Base-by-base conservation (phyloP, 768 basidiomycete species). In the Coprinopsis marcescibilis region DNA sequence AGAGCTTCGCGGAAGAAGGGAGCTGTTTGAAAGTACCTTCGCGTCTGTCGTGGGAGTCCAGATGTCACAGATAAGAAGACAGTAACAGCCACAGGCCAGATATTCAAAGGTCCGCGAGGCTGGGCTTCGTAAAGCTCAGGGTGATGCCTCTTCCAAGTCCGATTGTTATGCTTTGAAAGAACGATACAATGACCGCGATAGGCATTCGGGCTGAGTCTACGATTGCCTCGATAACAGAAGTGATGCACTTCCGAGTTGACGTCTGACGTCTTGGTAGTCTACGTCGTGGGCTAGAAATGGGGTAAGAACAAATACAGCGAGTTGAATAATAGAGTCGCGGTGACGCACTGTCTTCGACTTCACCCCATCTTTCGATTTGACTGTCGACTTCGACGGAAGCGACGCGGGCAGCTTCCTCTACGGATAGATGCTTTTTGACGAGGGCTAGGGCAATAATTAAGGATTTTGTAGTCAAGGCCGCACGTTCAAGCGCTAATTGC, bases 331-430 rank as follows among this genome's bases (percentile, higher is more conserved):
- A 14, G 23, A n/a, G 30, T 25, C 19, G 35, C 21, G n/a, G 29
- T 39, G 29, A 73, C 96, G 73, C 58, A 98, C 95, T 90, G 63
- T 98, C 96, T 71, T 98, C 96, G 0, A 99, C 96, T 67, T 98
- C 95, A n/a, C 96, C 96, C 96, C 96, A 99, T 40, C 83, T 76
- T 64, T 94, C 81, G 50, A 97, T 97, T 68, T 98, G 95, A 61
- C 91, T 94, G 52, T 83, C 75, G 0, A 99, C 95, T 66, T 99
- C 96, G 6, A 95, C 94, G 43, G 86, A 85, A 5, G 91, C 78
- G 0, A 89, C 90, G 41, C 81, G 64, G 2, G 93, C 80, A 7
- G 95, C 94, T 59, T 91, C 71, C 57, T 99, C 89, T 1, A 81
- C 89, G 3, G 79, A 80, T 33, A 97, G 61, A 48, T 75, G 78